Conservation (phyloP, 768 basidiomycete genomes). For the Auricularia cornea region DNA sequence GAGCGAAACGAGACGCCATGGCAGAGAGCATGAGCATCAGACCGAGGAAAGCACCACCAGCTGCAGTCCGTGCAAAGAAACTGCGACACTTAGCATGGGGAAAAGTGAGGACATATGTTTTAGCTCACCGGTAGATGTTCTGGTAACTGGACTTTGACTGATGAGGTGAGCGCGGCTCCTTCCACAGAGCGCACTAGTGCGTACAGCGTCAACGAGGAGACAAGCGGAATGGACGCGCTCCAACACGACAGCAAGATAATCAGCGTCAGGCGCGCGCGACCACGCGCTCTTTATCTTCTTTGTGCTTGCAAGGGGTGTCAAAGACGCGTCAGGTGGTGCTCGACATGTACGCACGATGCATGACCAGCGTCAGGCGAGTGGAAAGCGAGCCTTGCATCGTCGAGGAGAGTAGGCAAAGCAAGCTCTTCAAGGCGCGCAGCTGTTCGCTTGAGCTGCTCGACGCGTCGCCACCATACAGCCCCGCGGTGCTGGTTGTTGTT, state of each 20-base stretch:
- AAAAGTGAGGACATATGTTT: background rate
- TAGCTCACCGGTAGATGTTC: conserved; percentile 47
- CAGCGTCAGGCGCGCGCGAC: conserved; percentile 46
- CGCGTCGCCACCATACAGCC: conserved; percentile 62
- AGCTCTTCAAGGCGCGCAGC: conserved; percentile 22
- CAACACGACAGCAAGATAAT: conserved; percentile 25
- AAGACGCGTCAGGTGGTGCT: background rate
- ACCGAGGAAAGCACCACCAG: conserved; percentile 59
- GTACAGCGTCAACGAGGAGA: conserved; percentile 41
- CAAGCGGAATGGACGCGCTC: conserved; percentile 30
- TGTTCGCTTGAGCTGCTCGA: conserved; percentile 52
- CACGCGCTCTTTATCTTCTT: conserved; percentile 53
- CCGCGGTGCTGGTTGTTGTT: conserved; percentile 69
- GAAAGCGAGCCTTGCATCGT: background rate
- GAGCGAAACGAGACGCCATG: conserved; percentile 48
- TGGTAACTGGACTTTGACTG: conserved; percentile 40
- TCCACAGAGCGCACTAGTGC: background rate
- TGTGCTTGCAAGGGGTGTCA: conserved; percentile 25
- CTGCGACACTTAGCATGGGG: background rate
- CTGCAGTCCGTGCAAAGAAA: background rate
- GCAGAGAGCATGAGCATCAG: conserved; percentile 54
- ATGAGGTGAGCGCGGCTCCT: conserved; percentile 4
- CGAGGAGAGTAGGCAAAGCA: background rate
- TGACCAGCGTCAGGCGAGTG: background rate
- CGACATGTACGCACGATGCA: background rate